Evolutionary conservation across 306 rosid species (phyloP).

Genomic region (Trifolium dubium): DNA sequence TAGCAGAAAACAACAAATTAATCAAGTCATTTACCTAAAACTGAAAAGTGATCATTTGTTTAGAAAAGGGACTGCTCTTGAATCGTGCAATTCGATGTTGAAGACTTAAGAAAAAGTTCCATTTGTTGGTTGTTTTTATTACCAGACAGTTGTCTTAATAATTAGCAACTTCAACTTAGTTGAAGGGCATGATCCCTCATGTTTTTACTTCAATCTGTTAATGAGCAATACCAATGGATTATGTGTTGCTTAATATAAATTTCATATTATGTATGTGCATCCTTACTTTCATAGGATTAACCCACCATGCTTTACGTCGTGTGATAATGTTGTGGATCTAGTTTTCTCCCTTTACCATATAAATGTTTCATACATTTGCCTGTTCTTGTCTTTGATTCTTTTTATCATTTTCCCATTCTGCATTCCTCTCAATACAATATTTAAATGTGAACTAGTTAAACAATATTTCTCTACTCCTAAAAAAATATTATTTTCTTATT

Average conservation of each 20-base stretch:
- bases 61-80: background rate
- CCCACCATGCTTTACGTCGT: background rate
- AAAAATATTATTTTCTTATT: background rate
- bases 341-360: background rate
- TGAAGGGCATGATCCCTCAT: background rate
- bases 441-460: background rate
- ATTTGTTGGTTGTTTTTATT: background rate
- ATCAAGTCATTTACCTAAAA: background rate
- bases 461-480: background rate
- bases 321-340: background rate
- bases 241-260: background rate
- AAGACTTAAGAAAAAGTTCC: background rate
- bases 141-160: background rate
- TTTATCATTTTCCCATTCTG: background rate
- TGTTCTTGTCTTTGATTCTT: background rate
- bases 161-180: slow-evolving; percentile 10
- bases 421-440: background rate
- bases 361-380: background rate
- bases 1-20: background rate
- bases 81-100: background rate
- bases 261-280: background rate
- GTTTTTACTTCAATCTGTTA: background rate
- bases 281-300: background rate
- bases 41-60: background rate
- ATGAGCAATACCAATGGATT: background rate